Evolutionary conservation across 2,329 filamentous ascomycete species (phyloP), one percentile per base, ranked within the genome.

Genomic region (Fragosphaeria purpurea): DNA sequence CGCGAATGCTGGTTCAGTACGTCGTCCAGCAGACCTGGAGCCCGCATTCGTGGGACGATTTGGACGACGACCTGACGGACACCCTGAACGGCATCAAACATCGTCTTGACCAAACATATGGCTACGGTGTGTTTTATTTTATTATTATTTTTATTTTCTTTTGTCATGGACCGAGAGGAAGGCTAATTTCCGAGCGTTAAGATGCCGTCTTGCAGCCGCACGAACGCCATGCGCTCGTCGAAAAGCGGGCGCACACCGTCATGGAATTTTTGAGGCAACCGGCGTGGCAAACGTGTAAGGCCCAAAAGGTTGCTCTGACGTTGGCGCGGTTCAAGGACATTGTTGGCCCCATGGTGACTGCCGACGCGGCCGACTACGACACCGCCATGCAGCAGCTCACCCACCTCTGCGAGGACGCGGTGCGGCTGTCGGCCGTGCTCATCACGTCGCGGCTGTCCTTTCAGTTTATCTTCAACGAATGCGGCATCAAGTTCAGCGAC

Each of bases 371-470:
- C 34, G 56, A 64, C 50, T 63, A 66, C 1, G 50, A 61, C 5
- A 62, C 63, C 5, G 71, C 73, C 9, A 65, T 64, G 47, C 62
- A 62, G 43, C 74, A 76, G 50, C 65, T 76, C 32, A 64, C 66
- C 54, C 54, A 55, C 47, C 65, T 77, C 32, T 62, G 67, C 46
- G 64, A 66, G 50, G 57, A 61, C 9, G 70, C 70, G 1, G 72
- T 72, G 65, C 67, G 70, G 37, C 59, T 75, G 5, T 73, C 73
- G 1, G 67, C 67, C 41, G 67, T 69, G 56, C 70, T 80, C 57
- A 68, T 74, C 56, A 69, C 67, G 4, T 63, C 63, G 1, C 56
- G 61, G 0, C 55, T 67, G 30, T 61, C 62, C 0, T 72, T 65
- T 55, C 50, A 58, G 12, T 65, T 61, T 53, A 50, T 57, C 37